A percentile compares a stretch with the other conserved stretches of the same genome.
Evolutionary conservation across 2,329 filamentous ascomycete genomes (phyloP).

Genomic region (Juglanconis juglandina): DNA sequence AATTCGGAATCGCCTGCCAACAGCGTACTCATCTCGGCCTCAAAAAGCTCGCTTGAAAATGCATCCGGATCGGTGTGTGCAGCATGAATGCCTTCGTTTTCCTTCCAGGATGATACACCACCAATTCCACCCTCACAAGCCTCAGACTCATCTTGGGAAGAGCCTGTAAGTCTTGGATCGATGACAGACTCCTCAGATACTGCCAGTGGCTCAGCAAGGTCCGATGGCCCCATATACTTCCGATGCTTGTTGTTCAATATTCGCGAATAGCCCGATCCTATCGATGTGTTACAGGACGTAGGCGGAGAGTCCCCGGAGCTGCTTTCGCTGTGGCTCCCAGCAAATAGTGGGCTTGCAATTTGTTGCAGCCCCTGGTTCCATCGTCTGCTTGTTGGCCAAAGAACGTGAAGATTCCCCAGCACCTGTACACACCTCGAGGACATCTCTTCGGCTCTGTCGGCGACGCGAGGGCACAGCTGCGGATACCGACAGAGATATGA

Average conservation of each 20-base stretch:
- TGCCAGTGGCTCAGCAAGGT: neutral
- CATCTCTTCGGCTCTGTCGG: conserved; percentile 26
- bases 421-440: conserved; percentile 20
- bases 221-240: neutral
- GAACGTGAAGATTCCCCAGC: conserved; percentile 20
- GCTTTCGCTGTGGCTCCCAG: conserved; percentile 6
- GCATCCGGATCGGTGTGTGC: conserved; percentile 9
- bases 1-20: conserved; percentile 21
- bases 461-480: conserved; percentile 25
- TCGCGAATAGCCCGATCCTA: neutral
- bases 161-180: conserved; percentile 12
- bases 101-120: conserved; percentile 6
- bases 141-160: neutral
- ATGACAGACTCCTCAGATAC: conserved; percentile 9
- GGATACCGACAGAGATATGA: conserved; percentile 29
- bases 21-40: conserved; percentile 21
- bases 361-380: conserved; percentile 23
- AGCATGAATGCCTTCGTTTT: neutral
- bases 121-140: neutral
- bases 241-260: neutral
- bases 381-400: conserved; percentile 22
- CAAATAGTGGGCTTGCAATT: conserved; percentile 17
- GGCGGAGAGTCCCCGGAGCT: conserved; percentile 9
- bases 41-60: conserved; percentile 22
- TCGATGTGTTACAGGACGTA: conserved; percentile 8